Evolutionary conservation across 352 stramenopile species (phyloP), one percentile per base, ranked within the genome.

Genomic region (Globisporangium takayamanum): DNA sequence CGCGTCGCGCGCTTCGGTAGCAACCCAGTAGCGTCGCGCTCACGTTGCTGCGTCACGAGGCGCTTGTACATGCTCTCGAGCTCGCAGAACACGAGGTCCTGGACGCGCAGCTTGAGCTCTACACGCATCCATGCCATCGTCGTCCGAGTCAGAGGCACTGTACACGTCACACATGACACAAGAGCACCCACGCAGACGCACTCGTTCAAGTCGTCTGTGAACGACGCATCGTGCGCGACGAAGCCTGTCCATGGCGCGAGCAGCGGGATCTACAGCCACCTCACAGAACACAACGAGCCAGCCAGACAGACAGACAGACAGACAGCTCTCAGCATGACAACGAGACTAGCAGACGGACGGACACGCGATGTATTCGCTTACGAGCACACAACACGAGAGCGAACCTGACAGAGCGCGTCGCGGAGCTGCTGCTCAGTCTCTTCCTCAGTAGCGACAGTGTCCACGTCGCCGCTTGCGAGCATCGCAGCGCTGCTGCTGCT

Each of bases 131-230:
- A 22, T 22, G 22, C 22, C 22, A 22, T 22, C 22, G 22, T 22
- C 22, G 22, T 22, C 22, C 22, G 22, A 22, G 22, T 22, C 22
- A 22, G 22, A 22, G 22, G 22, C 22, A 22, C 22, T 22, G 22
- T 22, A 22, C 22, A 22, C 22, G 22, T 22, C 22, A 22, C 22
- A 22, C 22, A 22, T 22, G 22, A 22, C 22, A 22, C 10, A 18
- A 47, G 18, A 57, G 46, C 22, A 0, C 5, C 33, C 42, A 55
- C 37, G 37, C 5, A 44, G 3, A 41, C 57, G 15, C 57, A 84
- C 74, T 60, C 39, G 50, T 86, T 88, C 28, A 80, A 62, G 8
- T 83, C 74, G 41, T 78, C 64, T 14, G 66, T 70, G 42, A 88
- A 79, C 3, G 69, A 71, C 2, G 69, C 57, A 16, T 88, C 78